Base-by-base conservation (phyloP, 202 grass and related monocot genomes). In the Cymbopogon flexuosus region DNA sequence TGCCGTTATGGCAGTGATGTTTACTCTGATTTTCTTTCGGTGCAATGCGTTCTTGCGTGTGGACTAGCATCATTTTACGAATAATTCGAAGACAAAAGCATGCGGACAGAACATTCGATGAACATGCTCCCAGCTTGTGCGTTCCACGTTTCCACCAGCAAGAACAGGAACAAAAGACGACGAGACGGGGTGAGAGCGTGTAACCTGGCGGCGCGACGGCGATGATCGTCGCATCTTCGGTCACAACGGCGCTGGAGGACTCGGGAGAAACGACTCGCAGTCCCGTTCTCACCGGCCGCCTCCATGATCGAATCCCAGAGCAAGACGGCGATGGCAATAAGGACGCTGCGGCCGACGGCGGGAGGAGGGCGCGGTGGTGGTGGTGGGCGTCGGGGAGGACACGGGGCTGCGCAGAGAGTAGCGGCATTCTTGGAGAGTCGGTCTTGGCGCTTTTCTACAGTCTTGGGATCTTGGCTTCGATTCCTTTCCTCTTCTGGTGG, bases 321-420 rank as follows among this genome's bases (percentile, higher is more conserved):
- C 49, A 65, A 18, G 11, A 66, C 34, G 80, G 36, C 40, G 59
- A 57, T 33, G 34, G 30, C 16, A 21, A 37, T 34, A 34, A 41
- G 72, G 71, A 42, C 41, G 35, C 54, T 37, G 8, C 16, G 29
- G 69, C 67, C 29, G 41, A 34, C 61, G 79, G 66, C 11, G 40
- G 65, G 62, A 56, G 70, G 16, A 61, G 14, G 33, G 59, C 34
- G 15, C 21, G 71, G n/a, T 21, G 34, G 21, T 23, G 9, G 39
- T 41, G 37, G 61, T 10, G 64, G 76, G 69, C 58, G 75, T 54
- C 73, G 51, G 24, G 79, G 33, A 79, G 62, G 27, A 65, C 1
- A 58, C 54, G 19, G 59, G 12, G 73, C 18, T 86, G 86, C 46
- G 76, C 35, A 11, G 87, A 88, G 72, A 88, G 58, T 63, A 88